Conservation (phyloP, 2,329 filamentous ascomycete species). For the Ophiocordyceps sinensis region DNA sequence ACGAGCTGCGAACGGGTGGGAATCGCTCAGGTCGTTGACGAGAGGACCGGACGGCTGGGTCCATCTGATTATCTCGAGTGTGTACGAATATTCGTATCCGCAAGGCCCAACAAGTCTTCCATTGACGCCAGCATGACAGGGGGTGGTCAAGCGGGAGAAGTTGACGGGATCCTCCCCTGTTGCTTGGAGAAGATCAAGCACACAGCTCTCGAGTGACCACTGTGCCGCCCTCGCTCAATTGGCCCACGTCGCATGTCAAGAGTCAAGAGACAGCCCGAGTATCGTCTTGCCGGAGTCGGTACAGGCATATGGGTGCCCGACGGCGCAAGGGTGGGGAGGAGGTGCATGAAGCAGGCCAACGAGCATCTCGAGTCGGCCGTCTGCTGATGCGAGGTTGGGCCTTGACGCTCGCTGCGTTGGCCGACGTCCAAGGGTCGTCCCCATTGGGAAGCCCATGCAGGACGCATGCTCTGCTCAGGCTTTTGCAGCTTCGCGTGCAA, state of each 20-base stretch:
- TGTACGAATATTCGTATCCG: too few species aligned
- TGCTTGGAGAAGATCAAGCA: not conserved
- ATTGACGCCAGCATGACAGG: slow-evolving; percentile 1
- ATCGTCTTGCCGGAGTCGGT: not conserved
- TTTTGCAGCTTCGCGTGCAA: slow-evolving; percentile 16
- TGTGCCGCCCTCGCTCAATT: not conserved
- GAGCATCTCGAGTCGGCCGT: not conserved
- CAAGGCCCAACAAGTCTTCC: not conserved
- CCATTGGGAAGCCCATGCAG: slow-evolving; percentile 3
- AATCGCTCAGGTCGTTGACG: slow-evolving; percentile 15
- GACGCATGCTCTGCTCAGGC: not conserved
- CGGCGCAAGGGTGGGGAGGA: slow-evolving; percentile 4
- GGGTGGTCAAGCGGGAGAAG: slow-evolving; percentile 1
- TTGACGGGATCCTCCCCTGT: not conserved
- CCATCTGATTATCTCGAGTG: not conserved
- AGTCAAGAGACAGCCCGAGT: not conserved
- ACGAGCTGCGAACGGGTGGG: slow-evolving; percentile 14
- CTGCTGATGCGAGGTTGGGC: slow-evolving; percentile 4
- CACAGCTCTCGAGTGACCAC: too few species aligned
- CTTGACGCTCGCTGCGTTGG: slow-evolving; percentile 4
- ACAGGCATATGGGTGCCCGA: slow-evolving; percentile 13
- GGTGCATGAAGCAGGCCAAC: slow-evolving; percentile 2
- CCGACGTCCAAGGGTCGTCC: not conserved
- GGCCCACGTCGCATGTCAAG: too few species aligned
- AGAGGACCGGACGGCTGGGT: slow-evolving; percentile 5